Conservation (phyloP, 2,329 filamentous ascomycete genomes). For the Monosporascus sp. region DNA sequence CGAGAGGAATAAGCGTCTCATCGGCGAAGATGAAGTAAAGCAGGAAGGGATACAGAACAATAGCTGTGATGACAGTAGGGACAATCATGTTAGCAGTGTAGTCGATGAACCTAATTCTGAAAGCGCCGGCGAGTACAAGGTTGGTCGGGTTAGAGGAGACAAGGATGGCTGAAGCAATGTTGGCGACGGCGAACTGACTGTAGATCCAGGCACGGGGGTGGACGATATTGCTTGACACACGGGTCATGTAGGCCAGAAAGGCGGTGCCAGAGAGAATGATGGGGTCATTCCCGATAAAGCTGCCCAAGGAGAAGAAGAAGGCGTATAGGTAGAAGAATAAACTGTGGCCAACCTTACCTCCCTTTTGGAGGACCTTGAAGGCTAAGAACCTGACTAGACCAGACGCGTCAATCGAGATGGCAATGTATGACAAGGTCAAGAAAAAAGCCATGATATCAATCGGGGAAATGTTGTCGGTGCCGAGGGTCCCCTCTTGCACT, state of each 20-base stretch:
- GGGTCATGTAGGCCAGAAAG: conserved; percentile 72
- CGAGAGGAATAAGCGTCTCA: conserved; percentile 56
- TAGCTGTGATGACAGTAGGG: conserved; percentile 61
- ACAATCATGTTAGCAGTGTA: conserved; percentile 77
- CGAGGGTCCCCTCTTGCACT: conserved; percentile 63
- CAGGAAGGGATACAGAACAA: conserved; percentile 64
- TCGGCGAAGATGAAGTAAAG: conserved; percentile 64
- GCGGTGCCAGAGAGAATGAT: conserved; percentile 70
- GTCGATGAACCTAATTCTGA: conserved; percentile 64
- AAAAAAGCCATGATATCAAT: conserved; percentile 74
- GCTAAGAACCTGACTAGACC: conserved; percentile 66
- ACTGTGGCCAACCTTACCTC: conserved; percentile 59
- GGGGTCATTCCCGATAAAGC: conserved; percentile 69
- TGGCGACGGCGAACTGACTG: conserved; percentile 66
- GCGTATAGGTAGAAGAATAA: conserved; percentile 69
- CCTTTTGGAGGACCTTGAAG: conserved; percentile 63
- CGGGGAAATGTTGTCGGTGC: conserved; percentile 59
- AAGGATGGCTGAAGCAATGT: conserved; percentile 68
- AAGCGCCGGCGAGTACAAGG: conserved; percentile 67
- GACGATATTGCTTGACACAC: conserved; percentile 66
- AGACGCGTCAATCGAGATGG: conserved; percentile 71
- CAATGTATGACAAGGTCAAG: conserved; percentile 68
- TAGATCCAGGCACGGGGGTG: conserved; percentile 69
- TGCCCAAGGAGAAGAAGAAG: conserved; percentile 65
- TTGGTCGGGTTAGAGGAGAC: conserved; percentile 77